phyloP scores from a whole-genome alignment of 2,329 filamentous ascomycete species.

The Phialophora macrospora region DNA sequence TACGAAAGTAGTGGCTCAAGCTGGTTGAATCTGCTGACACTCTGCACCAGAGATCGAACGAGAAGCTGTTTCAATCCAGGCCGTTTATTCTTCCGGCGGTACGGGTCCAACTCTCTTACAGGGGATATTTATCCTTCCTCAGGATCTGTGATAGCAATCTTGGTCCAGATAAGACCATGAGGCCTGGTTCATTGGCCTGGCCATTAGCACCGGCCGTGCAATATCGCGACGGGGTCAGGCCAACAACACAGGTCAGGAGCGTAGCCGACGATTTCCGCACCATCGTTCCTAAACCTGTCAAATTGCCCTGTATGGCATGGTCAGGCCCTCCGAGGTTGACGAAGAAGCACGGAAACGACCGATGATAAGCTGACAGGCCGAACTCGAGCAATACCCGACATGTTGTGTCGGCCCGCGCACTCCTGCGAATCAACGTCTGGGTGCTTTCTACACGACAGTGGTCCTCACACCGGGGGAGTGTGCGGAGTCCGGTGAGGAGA shows the following conservation, averaged over 20 bases:
- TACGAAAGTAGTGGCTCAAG: not conserved
- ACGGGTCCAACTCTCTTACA: not conserved
- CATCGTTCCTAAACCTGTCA: not conserved
- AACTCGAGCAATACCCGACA: not conserved
- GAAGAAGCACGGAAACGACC: not conserved
- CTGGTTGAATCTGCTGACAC: not conserved
- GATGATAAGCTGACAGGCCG: not conserved
- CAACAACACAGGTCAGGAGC: not conserved
- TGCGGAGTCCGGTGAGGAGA: slow-evolving; percentile 1
- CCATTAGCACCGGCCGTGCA: not conserved
- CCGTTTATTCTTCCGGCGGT: not conserved
- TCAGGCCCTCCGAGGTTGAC: not conserved
- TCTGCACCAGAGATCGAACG: not conserved
- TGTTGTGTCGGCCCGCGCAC: slow-evolving; percentile 2
- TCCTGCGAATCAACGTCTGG: not conserved
- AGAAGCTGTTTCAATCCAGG: not conserved
- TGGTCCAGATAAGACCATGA: not conserved
- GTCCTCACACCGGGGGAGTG: not conserved
- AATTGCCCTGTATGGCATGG: slow-evolving; percentile 1
- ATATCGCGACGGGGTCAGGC: not conserved
- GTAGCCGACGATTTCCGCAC: slow-evolving; percentile 2
- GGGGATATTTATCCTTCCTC: slow-evolving; percentile 4
- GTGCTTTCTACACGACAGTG: not conserved
- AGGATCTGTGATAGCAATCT: not conserved
- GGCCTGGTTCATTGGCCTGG: slow-evolving; percentile 1